Evolutionary conservation across 805 yeast genomes (phyloP).

Genomic region (Cyberlindnera sargentensis): DNA sequence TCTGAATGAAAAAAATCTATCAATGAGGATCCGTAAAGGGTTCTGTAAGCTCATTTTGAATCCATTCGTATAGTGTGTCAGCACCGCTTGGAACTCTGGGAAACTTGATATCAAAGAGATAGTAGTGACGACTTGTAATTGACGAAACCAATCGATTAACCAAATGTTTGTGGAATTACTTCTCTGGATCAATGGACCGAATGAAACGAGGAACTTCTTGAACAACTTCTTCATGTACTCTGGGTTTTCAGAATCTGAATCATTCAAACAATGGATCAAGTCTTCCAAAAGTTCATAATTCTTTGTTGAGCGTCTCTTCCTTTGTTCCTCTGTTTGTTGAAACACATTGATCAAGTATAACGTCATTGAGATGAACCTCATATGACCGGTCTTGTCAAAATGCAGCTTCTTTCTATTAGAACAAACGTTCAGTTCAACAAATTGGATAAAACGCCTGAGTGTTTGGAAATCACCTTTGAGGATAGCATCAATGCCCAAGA

Average conservation of each 20-base stretch:
- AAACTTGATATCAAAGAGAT: neutral
- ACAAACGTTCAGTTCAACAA: slow-evolving; percentile 18
- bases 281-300: neutral
- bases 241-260: neutral
- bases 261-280: neutral
- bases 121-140: neutral
- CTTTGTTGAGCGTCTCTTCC: neutral
- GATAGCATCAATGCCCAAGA: slow-evolving; percentile 16
- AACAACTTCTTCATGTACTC: slow-evolving; percentile 4
- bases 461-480: slow-evolving; percentile 14
- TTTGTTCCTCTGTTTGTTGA: neutral
- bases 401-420: slow-evolving; percentile 21
- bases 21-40: neutral
- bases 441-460: slow-evolving; percentile 11
- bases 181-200: neutral
- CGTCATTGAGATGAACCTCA: slow-evolving; percentile 13
- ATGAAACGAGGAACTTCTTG: slow-evolving; percentile 6
- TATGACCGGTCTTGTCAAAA: slow-evolving; percentile 16
- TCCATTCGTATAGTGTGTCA: neutral
- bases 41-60: neutral
- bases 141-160: neutral
- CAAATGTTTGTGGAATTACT: neutral
- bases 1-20: neutral
- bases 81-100: neutral
- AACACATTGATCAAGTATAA: neutral